Base-by-base conservation (phyloP, 2,329 filamentous ascomycete species). In the Thyridium curvatum region DNA sequence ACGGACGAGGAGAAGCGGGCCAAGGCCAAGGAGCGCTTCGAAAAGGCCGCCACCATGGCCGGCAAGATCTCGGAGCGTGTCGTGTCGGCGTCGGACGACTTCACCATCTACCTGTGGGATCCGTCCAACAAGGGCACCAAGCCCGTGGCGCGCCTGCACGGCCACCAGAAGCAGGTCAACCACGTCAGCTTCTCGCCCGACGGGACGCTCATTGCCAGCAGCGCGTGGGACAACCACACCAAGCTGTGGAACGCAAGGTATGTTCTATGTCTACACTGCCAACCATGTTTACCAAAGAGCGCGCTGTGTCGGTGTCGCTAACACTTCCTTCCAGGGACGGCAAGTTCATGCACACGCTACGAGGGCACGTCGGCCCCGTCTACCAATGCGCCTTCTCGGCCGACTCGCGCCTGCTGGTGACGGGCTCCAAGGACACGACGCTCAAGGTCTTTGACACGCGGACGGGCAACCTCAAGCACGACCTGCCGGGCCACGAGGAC, bases 101-200 rank as follows among this genome's bases (percentile, higher is more conserved):
- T 90, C 60, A 95, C 90, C 6, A 91, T 98, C 76, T 95, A 89
- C 58, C 74, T 98, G 8, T 98, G 91, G 91, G 86, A 94, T 43
- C 90, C 90, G 0, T 72, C 81, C 9, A 72, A 71, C 32, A 62
- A 74, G 43, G 82, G 83, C 4, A 86, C 72, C 8, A 96, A 97
- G 59, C 90, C 91, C 1, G 69, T 97, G 4, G 84, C 86, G n/a
- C 74, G 89, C 28, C 76, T 97, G 64, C 65, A 88, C n/a, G 93
- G 93, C 3, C 93, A 98, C 55, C 88, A 96, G 59, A 97, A 97
- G 65, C 86, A 91, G 56, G 90, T 97, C 50, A 96, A 97, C 60
- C 86, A 96, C 57, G 90, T 97, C 35, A 85, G 83, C 0, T 97
- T 97, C 63, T 95, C 88, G 1, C 89, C 91, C 0, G 90, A 97